Evolutionary conservation across 768 basidiomycete genomes (phyloP).

Genomic region (Dendrothele bispora): DNA sequence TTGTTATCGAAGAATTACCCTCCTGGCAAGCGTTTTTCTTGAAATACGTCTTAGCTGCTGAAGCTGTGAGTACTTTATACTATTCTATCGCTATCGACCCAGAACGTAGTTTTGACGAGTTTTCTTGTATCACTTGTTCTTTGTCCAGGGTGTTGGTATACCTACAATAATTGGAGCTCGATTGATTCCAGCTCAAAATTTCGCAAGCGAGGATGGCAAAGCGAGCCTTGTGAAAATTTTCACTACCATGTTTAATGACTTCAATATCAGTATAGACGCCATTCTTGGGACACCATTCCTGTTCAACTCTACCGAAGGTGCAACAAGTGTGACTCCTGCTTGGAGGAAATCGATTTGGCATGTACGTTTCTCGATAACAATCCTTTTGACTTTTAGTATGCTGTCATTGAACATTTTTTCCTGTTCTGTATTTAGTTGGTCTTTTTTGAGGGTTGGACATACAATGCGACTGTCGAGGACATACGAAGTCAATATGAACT

Average conservation of each 20-base stretch:
- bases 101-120: slow-evolving; percentile 11
- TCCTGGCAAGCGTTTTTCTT: slow-evolving; percentile 31
- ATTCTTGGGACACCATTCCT: slow-evolving; percentile 16
- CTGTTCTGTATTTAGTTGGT: slow-evolving; percentile 9
- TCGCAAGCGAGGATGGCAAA: slow-evolving; percentile 19
- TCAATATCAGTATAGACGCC: slow-evolving; percentile 19
- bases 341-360: slow-evolving; percentile 22
- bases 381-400: neutral
- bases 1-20: slow-evolving; percentile 26
- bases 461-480: slow-evolving; percentile 17
- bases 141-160: slow-evolving; percentile 20
- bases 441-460: slow-evolving; percentile 15
- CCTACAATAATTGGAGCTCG: slow-evolving; percentile 24
- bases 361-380: slow-evolving; percentile 6
- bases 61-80: slow-evolving; percentile 17
- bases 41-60: slow-evolving; percentile 25
- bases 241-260: slow-evolving; percentile 7
- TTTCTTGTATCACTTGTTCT: neutral
- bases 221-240: slow-evolving; percentile 14
- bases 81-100: slow-evolving; percentile 16
- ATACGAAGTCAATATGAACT: slow-evolving; percentile 12
- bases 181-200: slow-evolving; percentile 23
- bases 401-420: neutral
- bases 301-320: slow-evolving; percentile 14
- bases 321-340: slow-evolving; percentile 21